These are phyloP conservation scores for Eremothecium sinecaudum DNA, from an alignment of 1,139 yeast species.

Conservation along the genomic window DNA sequence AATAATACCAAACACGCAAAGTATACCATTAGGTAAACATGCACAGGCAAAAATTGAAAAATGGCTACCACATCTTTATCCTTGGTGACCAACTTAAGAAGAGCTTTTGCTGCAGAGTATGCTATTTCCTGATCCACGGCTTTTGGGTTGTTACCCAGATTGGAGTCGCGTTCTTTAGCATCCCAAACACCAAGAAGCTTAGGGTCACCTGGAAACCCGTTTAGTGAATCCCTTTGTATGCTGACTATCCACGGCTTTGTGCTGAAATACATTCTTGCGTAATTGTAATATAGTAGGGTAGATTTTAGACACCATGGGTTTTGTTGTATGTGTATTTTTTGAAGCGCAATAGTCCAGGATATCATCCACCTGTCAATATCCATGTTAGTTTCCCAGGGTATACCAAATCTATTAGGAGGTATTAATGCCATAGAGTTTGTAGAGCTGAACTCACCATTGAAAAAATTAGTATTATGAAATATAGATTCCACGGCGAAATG, in stretches of 20 bases:
- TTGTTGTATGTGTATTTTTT: slow-evolving; percentile 46
- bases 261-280: slow-evolving; percentile 68
- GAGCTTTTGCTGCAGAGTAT: slow-evolving; percentile 53
- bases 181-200: slow-evolving; percentile 15
- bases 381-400: slow-evolving; percentile 57
- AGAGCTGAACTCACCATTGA: no score
- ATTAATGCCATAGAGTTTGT: slow-evolving; percentile 28
- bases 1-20: slow-evolving; percentile 54
- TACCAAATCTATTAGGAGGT: slow-evolving; percentile 52
- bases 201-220: slow-evolving; percentile 24
- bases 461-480: slow-evolving; percentile 56
- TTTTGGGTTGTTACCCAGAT: not conserved
- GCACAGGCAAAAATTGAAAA: slow-evolving; percentile 58
- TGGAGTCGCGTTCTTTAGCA: not conserved
- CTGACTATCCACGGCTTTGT: slow-evolving; percentile 16
- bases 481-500: slow-evolving; percentile 57
- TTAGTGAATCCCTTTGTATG: slow-evolving; percentile 11
- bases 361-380: slow-evolving; percentile 75
- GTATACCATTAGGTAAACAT: slow-evolving; percentile 61
- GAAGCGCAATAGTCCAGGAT: slow-evolving; percentile 62
- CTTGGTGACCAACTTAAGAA: slow-evolving; percentile 47
- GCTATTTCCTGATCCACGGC: slow-evolving; percentile 41
- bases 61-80: slow-evolving; percentile 52
- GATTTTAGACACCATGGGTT: slow-evolving; percentile 67
- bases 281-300: slow-evolving; percentile 59